Evolutionary conservation across 768 basidiomycete species (phyloP).

Genomic region (Nevesoporus exiguus): DNA sequence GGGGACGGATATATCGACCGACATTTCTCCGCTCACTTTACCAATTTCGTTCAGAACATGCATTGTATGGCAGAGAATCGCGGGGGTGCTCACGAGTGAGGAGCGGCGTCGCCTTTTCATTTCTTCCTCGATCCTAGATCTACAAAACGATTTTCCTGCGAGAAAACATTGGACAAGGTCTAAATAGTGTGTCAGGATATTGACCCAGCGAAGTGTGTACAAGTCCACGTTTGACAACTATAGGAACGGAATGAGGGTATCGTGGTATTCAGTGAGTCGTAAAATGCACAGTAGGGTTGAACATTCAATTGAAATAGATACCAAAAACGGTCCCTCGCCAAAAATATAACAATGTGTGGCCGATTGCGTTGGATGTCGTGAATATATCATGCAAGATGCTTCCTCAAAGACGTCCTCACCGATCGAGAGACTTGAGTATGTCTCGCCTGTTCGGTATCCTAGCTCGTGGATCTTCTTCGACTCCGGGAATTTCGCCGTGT

Average conservation of each 20-base stretch:
- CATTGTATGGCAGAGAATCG: neutral
- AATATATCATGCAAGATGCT: conserved; percentile 23
- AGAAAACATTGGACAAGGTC: conserved; percentile 9
- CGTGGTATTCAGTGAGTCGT: conserved; percentile 29
- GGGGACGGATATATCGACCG: conserved; percentile 5
- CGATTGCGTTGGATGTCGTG: conserved; percentile 25
- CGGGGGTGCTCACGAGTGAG: neutral
- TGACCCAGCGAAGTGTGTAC: conserved; percentile 19
- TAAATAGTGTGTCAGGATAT: conserved; percentile 20
- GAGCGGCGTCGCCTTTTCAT: conserved; percentile 1
- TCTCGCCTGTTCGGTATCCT: conserved; percentile 18
- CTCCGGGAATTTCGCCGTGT: conserved; percentile 70
- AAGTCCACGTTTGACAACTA: conserved; percentile 26
- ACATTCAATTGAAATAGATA: conserved; percentile 32
- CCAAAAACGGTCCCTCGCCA: conserved; percentile 19
- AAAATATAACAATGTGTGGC: conserved; percentile 13
- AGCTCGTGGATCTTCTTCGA: conserved; percentile 59
- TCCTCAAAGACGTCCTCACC: conserved; percentile 21
- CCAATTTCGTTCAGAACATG: neutral
- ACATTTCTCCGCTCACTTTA: conserved; percentile 16
- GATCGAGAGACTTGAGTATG: conserved; percentile 20
- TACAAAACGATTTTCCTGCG: conserved; percentile 20
- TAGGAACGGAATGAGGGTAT: conserved; percentile 35
- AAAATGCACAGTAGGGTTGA: conserved; percentile 29
- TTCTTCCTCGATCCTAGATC: conserved; percentile 9